phyloP scores from a whole-genome alignment of 345 rosid genomes.

The Sisymbrium irio region DNA sequence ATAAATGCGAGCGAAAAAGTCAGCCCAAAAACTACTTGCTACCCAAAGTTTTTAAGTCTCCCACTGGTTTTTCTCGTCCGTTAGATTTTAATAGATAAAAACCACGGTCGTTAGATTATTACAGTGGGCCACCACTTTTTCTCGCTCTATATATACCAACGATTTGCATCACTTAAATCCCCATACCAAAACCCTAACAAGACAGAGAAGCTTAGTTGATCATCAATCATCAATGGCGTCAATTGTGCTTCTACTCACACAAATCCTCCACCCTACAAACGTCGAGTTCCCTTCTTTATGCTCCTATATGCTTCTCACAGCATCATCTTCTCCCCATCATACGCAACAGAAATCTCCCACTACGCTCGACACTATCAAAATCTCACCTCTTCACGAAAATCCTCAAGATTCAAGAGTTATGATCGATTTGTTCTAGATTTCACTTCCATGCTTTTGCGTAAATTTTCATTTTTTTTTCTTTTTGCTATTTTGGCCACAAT shows the following conservation, averaged over 20 bases:
- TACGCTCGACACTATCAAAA: conserved; percentile 19
- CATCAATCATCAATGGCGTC: conserved; percentile 32
- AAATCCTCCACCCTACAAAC: conserved; percentile 32
- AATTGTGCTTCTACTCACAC: conserved; percentile 34
- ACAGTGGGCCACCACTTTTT: not conserved
- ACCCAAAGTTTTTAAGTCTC: conserved; percentile 1
- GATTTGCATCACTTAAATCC: not conserved
- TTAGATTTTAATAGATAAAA: conserved; percentile 3
- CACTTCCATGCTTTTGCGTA: not conserved
- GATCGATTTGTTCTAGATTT: conserved; percentile 24
- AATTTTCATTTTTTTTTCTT: no score
- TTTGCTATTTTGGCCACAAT: not conserved
- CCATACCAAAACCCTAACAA: conserved; percentile 7
- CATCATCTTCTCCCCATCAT: not conserved
- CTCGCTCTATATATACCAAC: not conserved
- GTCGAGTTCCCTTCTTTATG: not conserved
- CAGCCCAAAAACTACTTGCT: conserved; percentile 18
- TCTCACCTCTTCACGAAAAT: conserved; percentile 27
- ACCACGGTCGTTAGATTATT: conserved; percentile 3
- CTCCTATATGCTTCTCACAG: conserved; percentile 8
- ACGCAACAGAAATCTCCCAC: conserved; percentile 10
- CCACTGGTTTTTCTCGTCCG: conserved; percentile 12
- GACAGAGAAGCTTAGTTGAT: not conserved
- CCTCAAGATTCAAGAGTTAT: conserved; percentile 38
- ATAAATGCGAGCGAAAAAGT: conserved; percentile 27